Percentiles rank a stretch among this genome's conserved stretches.
Conservation (phyloP, 2,329 filamentous ascomycete genomes). For the Colletotrichum sp. region DNA sequence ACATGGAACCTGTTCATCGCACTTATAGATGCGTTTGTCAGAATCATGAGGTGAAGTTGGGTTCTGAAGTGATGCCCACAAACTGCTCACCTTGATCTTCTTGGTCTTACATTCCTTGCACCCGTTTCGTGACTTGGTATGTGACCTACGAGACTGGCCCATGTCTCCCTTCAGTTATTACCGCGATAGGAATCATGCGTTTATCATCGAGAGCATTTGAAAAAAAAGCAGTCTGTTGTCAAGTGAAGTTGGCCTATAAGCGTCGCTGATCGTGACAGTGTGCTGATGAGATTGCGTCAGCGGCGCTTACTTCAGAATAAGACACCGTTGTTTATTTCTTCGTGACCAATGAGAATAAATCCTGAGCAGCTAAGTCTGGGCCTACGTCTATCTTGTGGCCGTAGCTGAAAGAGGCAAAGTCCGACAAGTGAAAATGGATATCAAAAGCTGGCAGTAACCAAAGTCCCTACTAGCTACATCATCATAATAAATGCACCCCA, state of each 20-base stretch:
- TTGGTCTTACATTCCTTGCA: neutral
- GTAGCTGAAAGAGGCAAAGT: neutral
- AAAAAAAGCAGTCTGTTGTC: neutral
- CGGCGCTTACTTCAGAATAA: neutral
- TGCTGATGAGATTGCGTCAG: neutral
- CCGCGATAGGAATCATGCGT: fast-evolving
- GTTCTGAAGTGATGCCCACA: neutral
- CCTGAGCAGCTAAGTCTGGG: neutral
- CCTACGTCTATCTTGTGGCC: neutral
- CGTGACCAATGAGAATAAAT: neutral
- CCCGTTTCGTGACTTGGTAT: neutral
- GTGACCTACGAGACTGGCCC: neutral
- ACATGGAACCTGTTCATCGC: neutral
- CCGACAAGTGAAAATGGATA: neutral
- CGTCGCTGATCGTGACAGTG: neutral
- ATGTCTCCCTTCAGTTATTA: neutral
- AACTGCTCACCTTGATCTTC: neutral
- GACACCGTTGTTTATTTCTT: neutral
- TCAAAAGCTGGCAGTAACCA: neutral
- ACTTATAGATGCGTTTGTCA: neutral
- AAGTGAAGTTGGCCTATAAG: neutral
- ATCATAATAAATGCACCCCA: neutral
- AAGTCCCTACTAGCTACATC: neutral
- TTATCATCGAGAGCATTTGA: neutral
- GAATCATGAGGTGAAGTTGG: neutral